These are phyloP conservation scores for Umbelopsis sp. DNA, from an alignment of 371 early-diverging fungal species.

Conservation along the genomic window DNA sequence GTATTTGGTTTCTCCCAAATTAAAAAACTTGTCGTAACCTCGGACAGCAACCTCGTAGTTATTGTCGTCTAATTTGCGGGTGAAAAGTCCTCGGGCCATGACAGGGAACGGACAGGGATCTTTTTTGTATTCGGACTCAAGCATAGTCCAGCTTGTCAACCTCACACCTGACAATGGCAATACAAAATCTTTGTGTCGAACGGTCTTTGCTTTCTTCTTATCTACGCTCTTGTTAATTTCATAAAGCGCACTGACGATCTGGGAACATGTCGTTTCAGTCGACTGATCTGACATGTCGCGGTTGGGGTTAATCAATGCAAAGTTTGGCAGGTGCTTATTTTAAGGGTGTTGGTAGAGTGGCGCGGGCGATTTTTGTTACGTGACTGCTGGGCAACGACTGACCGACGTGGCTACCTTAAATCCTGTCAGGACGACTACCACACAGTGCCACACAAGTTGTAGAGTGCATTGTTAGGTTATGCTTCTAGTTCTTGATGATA, in stretches of 20 bases:
- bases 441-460: too few species aligned
- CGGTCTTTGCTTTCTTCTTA: slow-evolving; percentile 14
- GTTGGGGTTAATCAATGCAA: neutral
- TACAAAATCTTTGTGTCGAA: slow-evolving; percentile 28
- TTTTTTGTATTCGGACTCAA: slow-evolving; percentile 60
- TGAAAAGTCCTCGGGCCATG: slow-evolving; percentile 85
- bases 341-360: too few species aligned
- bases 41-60: slow-evolving; percentile 68
- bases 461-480: too few species aligned
- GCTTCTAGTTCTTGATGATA: too few species aligned
- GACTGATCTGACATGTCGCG: neutral
- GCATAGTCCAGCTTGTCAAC: slow-evolving; percentile 50
- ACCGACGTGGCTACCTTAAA: too few species aligned
- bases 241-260: neutral
- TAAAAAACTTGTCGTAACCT: slow-evolving; percentile 97
- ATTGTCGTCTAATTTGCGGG: slow-evolving; percentile 33
- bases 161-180: slow-evolving; percentile 20
- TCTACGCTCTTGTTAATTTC: neutral
- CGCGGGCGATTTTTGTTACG: too few species aligned
- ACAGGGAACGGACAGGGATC: slow-evolving; percentile 65
- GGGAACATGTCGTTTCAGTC: neutral
- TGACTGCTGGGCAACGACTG: too few species aligned
- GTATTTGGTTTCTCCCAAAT: slow-evolving; percentile 62
- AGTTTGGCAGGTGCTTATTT: neutral
- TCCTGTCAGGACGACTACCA: too few species aligned